Evolutionary conservation across 306 rosid species (phyloP), one percentile per base, ranked within the genome.

Genomic region (Pterocarpus macrocarpus): DNA sequence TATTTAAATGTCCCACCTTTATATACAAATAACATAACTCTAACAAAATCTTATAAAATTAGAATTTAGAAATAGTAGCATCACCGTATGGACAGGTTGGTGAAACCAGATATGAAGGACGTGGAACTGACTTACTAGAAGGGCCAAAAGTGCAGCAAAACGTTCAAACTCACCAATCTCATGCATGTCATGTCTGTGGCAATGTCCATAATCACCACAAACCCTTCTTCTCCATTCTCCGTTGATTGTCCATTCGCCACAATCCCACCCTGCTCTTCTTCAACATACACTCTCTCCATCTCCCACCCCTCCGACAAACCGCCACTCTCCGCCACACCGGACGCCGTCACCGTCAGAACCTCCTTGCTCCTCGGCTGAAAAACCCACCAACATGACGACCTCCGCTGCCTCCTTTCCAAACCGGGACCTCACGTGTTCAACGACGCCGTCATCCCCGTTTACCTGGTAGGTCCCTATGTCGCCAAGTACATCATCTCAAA

Each of bases 361-460:
- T 64, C 92, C 81, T 88, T 94, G 89, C 90, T 94, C 53, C 98
- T 92, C 12, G 87, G 90, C 38, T 97, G 99, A 0, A 95, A 91
- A 57, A 91, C 97, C 4, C 53, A 47, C 45, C 41, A 33, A 15
- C 64, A 30, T 53, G 90, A 89, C 1, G 91, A 91, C 35, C 92
- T 91, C 82, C 93, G 85, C 77, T 92, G 94, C 6, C 75, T 95
- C 10, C 91, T 92, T 33, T 72, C 90, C 50, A 73, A 58, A 45
- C 86, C 90, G 0, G 99, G 97, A 1, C 92, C 87, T 3, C 95
- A 93, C 74, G 88, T 95, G 73, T 95, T 95, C 88, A 79, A 81
- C 11, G 99, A 95, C 81, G 99, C 97, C 34, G 70, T 84, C 50
- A 53, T 95, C 57, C 87, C 91, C 30, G 64, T 95, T 78, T 64